Conservation (phyloP, 257 asterid genomes). For the Solanum paucissectum region DNA sequence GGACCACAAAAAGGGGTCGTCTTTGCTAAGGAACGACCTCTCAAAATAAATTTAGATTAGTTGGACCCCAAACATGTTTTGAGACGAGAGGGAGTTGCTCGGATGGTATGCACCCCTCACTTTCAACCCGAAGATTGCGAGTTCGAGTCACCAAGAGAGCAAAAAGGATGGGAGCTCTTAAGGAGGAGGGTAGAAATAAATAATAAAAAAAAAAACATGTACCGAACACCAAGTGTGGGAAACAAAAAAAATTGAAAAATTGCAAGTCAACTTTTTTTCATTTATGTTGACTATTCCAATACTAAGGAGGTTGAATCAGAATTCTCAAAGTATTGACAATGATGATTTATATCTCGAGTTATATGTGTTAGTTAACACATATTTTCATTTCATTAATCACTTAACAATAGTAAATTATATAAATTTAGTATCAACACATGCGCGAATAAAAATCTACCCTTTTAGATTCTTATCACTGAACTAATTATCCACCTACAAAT, state of each 20-base stretch:
- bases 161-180: no score
- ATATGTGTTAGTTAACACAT: background rate
- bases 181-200: no score
- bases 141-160: no score
- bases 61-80: background rate
- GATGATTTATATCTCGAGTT: background rate
- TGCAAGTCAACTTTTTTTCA: background rate
- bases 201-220: background rate
- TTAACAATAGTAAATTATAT: background rate
- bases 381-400: background rate
- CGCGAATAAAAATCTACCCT: background rate
- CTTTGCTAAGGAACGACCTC: fast-evolving
- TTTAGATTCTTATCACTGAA: background rate
- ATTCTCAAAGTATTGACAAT: background rate
- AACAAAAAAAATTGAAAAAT: no score
- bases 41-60: background rate
- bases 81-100: no score
- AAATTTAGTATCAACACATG: background rate
- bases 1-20: fast-evolving
- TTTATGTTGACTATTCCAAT: background rate
- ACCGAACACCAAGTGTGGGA: no score
- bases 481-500: background rate
- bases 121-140: no score
- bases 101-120: no score
- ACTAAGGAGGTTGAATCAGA: background rate